phyloP scores from a whole-genome alignment of 1,284 basidiomycete genomes.

The Sporisorium graminicola region DNA sequence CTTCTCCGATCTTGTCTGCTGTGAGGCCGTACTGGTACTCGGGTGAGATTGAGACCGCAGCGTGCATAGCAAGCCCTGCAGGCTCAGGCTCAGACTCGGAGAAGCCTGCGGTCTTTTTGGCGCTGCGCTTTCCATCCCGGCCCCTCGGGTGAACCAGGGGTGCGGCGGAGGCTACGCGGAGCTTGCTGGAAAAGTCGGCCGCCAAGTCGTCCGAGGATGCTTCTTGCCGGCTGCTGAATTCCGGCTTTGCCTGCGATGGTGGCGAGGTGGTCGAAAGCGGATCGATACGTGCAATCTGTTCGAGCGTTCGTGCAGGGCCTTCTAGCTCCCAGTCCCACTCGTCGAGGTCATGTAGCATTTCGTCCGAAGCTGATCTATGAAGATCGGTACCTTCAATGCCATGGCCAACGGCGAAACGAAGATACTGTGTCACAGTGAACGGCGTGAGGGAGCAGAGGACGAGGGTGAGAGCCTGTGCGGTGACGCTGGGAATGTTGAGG shows the following conservation, averaged over 20 bases:
- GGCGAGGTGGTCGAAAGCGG: constrained; percentile 1
- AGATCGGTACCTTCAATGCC: constrained; percentile 74
- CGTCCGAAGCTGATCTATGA: constrained; percentile 38
- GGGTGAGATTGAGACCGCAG: constrained; percentile 2
- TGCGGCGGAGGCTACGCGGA: constrained; percentile 5
- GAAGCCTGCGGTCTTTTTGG: constrained; percentile 38
- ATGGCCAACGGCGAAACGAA: constrained; percentile 84
- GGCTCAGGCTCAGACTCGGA: constrained; percentile 16
- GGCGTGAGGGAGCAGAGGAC: constrained; percentile 84
- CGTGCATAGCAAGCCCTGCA: background rate
- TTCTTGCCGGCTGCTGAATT: background rate
- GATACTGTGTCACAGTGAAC: constrained; percentile 80
- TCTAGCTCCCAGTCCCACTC: constrained; percentile 73
- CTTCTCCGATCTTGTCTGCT: constrained; percentile 90
- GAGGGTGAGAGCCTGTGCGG: constrained; percentile 79
- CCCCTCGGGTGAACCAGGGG: background rate
- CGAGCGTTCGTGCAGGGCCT: constrained; percentile 71
- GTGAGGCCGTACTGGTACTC: constrained; percentile 74
- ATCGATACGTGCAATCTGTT: constrained; percentile 39
- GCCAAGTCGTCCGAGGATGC: constrained; percentile 62
- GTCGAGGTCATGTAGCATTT: constrained; percentile 34
- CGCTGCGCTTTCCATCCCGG: constrained; percentile 21
- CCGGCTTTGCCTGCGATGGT: background rate
- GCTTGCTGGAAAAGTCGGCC: constrained; percentile 20
- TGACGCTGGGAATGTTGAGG: constrained; percentile 82